Base-by-base conservation (phyloP, 805 yeast genomes). In the Ogataea henricii region DNA sequence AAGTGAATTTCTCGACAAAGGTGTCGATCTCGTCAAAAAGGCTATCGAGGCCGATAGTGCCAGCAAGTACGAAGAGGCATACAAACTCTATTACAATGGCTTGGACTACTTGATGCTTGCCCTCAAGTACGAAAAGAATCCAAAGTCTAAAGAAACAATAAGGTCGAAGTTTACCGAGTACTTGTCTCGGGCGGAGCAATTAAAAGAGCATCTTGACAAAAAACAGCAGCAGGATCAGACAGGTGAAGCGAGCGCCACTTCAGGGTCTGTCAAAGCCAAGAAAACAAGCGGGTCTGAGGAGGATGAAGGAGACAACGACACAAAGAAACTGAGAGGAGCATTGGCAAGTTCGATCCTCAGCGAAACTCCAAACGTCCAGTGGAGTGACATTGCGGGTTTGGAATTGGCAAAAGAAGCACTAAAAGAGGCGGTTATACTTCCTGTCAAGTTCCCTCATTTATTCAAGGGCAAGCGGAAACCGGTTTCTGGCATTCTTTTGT, bases 311-410 rank as follows among this genome's bases (percentile, higher is more conserved):
- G 89, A 84, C 56, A 82, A 84, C 14, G 97, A 92, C 54, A 85
- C 89, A 36, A 92, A 92, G 67, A 90, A 91, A 65, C 72, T 94
- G 43, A 76, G 97, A 56, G 90, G 92, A 6, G 97, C 98, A 0
- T 73, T 94, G 45, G 85, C 96, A 0, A 91, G 96, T 2, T 96
- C 97, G 0, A 91, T 94, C 52, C 73, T 94, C 43, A 78, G 91
- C 32, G 98, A 92, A 60, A 91, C 81, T 51, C 99, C 99, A 18
- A 85, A 94, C 62, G 92, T 94, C 23, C 77, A 79, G 56, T 94
- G 99, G 99, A 84, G 81, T 56, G 99, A 94, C 64, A 86, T 94
- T 54, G 99, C 99, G 1, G 99, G 99, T 22, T 74, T 94, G 52
- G 98, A 92, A 53, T 80, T 82, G 25, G 99, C 99, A 7, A 94